These are phyloP conservation scores for Paramecium sonneborni DNA, from an alignment of 73 alveolate species.

Conservation along the genomic window DNA sequence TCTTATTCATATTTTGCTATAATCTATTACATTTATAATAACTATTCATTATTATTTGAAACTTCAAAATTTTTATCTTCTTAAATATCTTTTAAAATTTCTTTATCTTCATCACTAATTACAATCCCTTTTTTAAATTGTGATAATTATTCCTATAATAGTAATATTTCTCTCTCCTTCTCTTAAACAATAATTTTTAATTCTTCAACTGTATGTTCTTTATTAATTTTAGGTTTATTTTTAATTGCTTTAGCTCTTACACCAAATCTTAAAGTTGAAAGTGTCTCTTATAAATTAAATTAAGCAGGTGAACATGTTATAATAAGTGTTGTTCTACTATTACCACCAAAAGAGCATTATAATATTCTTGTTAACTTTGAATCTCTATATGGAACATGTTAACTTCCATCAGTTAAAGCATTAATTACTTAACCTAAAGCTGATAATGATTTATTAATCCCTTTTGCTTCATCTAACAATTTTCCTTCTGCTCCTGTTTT, in stretches of 20 bases:
- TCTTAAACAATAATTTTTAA: slow-evolving; percentile 69
- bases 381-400: slow-evolving; percentile 90
- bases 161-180: slow-evolving; percentile 39
- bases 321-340: slow-evolving; percentile 90
- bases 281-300: slow-evolving; percentile 88
- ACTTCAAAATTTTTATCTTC: neutral
- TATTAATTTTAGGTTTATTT: slow-evolving; percentile 90
- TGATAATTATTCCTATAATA: neutral
- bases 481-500: slow-evolving; percentile 88
- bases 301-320: slow-evolving; percentile 89
- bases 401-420: slow-evolving; percentile 89
- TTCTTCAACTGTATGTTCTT: slow-evolving; percentile 83
- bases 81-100: neutral
- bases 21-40: neutral
- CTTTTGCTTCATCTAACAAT: slow-evolving; percentile 81
- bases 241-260: slow-evolving; percentile 90
- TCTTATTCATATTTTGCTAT: neutral
- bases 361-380: slow-evolving; percentile 90
- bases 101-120: neutral
- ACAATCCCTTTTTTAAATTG: neutral
- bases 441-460: slow-evolving; percentile 77
- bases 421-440: slow-evolving; percentile 91
- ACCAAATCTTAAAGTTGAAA: slow-evolving; percentile 90
- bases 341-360: slow-evolving; percentile 95
- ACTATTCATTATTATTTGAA: neutral